phyloP scores from a whole-genome alignment of 129 eudicot genomes.

The Solidago caesia region DNA sequence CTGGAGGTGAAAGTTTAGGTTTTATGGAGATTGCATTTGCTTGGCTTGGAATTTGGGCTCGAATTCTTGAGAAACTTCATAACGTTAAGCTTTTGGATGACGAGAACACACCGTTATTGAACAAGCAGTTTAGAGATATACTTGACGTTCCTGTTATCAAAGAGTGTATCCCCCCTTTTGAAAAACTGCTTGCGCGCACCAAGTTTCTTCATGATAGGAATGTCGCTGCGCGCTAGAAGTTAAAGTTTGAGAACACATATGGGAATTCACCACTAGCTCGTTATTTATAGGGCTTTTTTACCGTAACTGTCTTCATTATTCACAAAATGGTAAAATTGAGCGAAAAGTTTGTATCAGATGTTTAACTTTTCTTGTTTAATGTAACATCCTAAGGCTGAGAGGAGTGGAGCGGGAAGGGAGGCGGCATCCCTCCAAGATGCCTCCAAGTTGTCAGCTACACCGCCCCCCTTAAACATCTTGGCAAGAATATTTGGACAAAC shows the following conservation, averaged over 20 bases:
- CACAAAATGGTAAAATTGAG: too few relatives aligned
- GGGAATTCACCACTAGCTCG: too few relatives aligned
- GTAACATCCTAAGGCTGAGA: too few relatives aligned
- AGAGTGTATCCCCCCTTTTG: slow-evolving; percentile 16
- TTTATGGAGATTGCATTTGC: slow-evolving; percentile 17
- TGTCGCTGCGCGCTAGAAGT: not conserved
- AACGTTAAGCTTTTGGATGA: slow-evolving; percentile 28
- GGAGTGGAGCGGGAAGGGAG: too few relatives aligned
- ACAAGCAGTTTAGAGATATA: slow-evolving; percentile 9
- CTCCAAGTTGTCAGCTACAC: too few relatives aligned
- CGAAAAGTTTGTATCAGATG: too few relatives aligned
- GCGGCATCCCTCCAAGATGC: too few relatives aligned
- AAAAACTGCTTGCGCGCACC: not conserved
- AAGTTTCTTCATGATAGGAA: not conserved
- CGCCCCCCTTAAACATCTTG: too few relatives aligned
- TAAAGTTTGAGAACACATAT: not conserved
- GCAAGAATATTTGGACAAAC: too few relatives aligned
- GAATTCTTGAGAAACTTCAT: slow-evolving; percentile 9
- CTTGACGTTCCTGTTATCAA: slow-evolving; percentile 14
- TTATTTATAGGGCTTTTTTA: too few relatives aligned
- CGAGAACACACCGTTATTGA: slow-evolving; percentile 19
- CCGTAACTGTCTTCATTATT: too few relatives aligned
- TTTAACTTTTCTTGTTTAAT: too few relatives aligned
- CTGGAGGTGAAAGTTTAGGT: not conserved
- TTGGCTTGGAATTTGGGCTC: slow-evolving; percentile 19